Conservation (phyloP, 1,284 basidiomycete genomes). For the Psilocybe mexicana region DNA sequence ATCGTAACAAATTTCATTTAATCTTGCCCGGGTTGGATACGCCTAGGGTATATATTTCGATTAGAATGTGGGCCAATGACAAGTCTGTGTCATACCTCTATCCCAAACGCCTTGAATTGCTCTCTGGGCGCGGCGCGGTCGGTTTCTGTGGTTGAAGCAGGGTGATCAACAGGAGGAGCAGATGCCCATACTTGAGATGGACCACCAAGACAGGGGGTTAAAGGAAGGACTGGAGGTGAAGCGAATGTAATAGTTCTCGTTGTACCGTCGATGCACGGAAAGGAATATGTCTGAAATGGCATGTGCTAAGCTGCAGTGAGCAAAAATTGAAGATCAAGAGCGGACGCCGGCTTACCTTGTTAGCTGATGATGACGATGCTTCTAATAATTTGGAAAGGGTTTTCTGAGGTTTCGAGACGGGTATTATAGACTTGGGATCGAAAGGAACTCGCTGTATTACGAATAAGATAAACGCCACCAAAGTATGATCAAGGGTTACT, state of each 20-base stretch:
- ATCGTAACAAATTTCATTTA: conserved; percentile 30
- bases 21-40: conserved; percentile 25
- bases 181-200: neutral
- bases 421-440: conserved; percentile 20
- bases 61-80: neutral
- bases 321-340: neutral
- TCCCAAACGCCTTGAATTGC: conserved; percentile 27
- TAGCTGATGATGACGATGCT: conserved; percentile 21
- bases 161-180: neutral
- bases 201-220: neutral
- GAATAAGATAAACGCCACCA: conserved; percentile 6
- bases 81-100: conserved; percentile 21
- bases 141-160: neutral
- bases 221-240: neutral
- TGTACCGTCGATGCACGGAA: conserved; percentile 19
- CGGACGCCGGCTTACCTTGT: conserved; percentile 12
- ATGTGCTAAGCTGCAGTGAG: conserved; percentile 1
- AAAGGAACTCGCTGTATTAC: conserved; percentile 12
- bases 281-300: conserved; percentile 6
- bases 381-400: conserved; percentile 22
- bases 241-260: neutral
- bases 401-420: conserved; percentile 17
- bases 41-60: conserved; percentile 20
- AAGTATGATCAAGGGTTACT: neutral
- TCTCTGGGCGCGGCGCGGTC: neutral